phyloP scores from a whole-genome alignment of 352 stramenopile species.

The Pythium phragmiticola region DNA sequence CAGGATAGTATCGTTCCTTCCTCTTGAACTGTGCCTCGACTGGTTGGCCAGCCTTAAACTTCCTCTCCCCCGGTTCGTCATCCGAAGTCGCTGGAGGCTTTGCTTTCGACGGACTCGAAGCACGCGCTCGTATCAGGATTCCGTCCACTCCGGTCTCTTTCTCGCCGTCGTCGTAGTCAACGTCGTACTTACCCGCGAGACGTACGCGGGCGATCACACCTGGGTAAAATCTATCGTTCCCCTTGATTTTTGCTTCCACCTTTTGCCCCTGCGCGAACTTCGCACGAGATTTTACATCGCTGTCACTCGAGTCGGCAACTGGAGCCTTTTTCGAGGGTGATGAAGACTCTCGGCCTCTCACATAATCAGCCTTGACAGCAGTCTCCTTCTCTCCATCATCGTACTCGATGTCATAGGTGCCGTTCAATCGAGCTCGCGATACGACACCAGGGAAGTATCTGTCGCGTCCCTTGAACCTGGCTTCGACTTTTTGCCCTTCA shows the following conservation, averaged over 20 bases:
- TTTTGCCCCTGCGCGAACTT: conserved; percentile 28
- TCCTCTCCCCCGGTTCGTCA: conserved; percentile 18
- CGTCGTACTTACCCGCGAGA: conserved; percentile 58
- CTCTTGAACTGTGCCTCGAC: conserved; percentile 43
- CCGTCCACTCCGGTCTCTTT: conserved; percentile 40
- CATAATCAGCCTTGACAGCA: conserved; percentile 29
- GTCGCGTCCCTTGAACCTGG: conserved; percentile 49
- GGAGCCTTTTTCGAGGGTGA: conserved; percentile 30
- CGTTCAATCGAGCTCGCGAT: conserved; percentile 47
- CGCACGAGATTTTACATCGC: conserved; percentile 6
- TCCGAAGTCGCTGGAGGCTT: conserved; percentile 8
- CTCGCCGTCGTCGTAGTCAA: conserved; percentile 70
- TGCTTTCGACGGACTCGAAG: conserved; percentile 14
- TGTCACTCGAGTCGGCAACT: conserved; percentile 17
- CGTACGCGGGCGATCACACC: conserved; percentile 49
- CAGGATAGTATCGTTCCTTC: conserved; percentile 30
- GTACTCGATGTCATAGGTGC: conserved; percentile 70
- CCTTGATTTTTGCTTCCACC: conserved; percentile 67
- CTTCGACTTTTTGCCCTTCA: conserved; percentile 29
- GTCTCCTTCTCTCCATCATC: conserved; percentile 56
- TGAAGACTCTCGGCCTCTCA: conserved; percentile 24
- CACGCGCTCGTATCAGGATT: conserved; percentile 18
- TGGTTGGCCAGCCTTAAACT: conserved; percentile 24
- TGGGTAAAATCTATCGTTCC: conserved; percentile 52
- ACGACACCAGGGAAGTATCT: conserved; percentile 78